These are phyloP conservation scores for Diddensiella transvaalensis DNA, from an alignment of 805 yeast species.

Conservation along the genomic window DNA sequence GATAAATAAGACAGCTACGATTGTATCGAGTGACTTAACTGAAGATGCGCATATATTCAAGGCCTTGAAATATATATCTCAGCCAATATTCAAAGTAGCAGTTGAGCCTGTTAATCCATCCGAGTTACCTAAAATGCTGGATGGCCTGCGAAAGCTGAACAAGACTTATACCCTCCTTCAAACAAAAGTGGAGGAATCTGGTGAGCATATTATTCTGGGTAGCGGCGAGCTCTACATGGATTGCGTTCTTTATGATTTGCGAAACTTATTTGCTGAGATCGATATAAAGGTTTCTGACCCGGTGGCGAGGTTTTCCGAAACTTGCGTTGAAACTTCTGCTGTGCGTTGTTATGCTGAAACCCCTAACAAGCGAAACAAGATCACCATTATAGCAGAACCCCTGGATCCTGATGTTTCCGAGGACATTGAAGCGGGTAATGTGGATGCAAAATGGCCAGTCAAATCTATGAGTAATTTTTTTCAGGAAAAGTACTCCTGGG, in stretches of 20 bases:
- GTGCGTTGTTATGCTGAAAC: constrained; percentile 64
- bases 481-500: constrained; percentile 67
- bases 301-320: constrained; percentile 72
- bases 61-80: constrained; percentile 43
- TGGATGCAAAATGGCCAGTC: constrained; percentile 35
- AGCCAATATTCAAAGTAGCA: constrained; percentile 73
- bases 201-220: constrained; percentile 76
- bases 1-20: constrained; percentile 59
- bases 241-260: constrained; percentile 71
- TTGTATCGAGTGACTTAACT: constrained; percentile 35
- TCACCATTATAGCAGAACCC: constrained; percentile 78
- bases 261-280: constrained; percentile 58
- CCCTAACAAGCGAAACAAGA: constrained; percentile 48
- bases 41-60: constrained; percentile 36
- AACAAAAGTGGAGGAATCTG: constrained; percentile 80
- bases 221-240: constrained; percentile 89
- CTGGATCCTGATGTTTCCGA: constrained; percentile 49
- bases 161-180: constrained; percentile 63
- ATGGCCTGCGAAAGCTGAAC: constrained; percentile 61
- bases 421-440: constrained; percentile 53
- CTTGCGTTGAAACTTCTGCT: constrained; percentile 61
- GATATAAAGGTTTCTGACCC: constrained; percentile 85
- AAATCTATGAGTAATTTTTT: constrained; percentile 52
- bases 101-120: constrained; percentile 78
- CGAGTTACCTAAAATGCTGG: constrained; percentile 68